These are phyloP conservation scores for Geotrichum candidum DNA, from an alignment of 1,139 yeast genomes.

Conservation along the genomic window DNA sequence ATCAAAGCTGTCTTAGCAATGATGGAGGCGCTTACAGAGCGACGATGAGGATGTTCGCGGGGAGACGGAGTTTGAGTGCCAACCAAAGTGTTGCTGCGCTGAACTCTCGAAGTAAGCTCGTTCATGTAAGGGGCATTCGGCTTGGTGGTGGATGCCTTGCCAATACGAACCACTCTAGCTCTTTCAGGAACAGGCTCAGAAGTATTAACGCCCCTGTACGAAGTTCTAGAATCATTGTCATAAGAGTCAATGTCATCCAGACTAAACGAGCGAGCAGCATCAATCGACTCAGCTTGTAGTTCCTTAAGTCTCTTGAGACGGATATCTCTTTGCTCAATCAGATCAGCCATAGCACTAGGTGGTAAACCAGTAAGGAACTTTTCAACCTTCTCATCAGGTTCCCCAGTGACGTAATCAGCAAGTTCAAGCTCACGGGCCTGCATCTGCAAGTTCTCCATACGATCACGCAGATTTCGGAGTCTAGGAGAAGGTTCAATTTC, in stretches of 20 bases:
- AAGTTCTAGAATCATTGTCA: constrained; percentile 12
- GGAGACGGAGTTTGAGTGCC: background rate
- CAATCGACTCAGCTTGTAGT: constrained; percentile 33
- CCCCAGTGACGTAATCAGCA: constrained; percentile 61
- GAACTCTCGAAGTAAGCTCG: constrained; percentile 12
- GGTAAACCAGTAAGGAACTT: constrained; percentile 13
- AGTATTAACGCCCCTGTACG: constrained; percentile 1
- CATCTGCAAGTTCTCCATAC: constrained; percentile 79
- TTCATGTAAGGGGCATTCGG: constrained; percentile 5
- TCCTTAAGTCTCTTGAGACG: constrained; percentile 28
- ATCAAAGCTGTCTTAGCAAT: constrained; percentile 6
- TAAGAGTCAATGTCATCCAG: constrained; percentile 1
- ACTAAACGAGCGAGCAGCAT: constrained; percentile 23
- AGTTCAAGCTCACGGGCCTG: constrained; percentile 84
- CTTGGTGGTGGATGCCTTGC: constrained; percentile 11
- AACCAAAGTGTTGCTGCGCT: constrained; percentile 8
- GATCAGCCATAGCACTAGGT: constrained; percentile 22
- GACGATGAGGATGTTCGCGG: constrained; percentile 5
- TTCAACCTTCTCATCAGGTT: constrained; percentile 15
- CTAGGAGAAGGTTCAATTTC: constrained; percentile 73
- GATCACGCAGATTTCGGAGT: constrained; percentile 67
- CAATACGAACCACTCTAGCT: constrained; percentile 24
- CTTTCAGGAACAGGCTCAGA: constrained; percentile 21
- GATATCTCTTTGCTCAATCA: constrained; percentile 27
- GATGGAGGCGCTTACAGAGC: constrained; percentile 15